Evolutionary conservation across 1,284 basidiomycete genomes (phyloP), one percentile per base, ranked within the genome.

Genomic region (Fistulina hepatica): DNA sequence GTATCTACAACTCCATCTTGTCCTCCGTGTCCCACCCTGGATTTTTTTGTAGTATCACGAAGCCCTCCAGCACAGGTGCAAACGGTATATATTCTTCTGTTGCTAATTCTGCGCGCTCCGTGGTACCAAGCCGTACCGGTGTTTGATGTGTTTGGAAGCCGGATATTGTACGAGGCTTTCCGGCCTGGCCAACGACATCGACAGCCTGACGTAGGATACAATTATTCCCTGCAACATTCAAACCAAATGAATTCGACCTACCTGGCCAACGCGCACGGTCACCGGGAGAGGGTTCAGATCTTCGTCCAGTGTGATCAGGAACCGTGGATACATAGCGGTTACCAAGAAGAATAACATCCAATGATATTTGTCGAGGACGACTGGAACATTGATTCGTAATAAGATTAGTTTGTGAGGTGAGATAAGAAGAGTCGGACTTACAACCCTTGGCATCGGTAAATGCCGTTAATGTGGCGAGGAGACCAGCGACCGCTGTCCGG

Each of bases 291-390:
- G 77, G 49, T 89, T 75, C 39, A 93, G 76, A 43, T 92, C 74
- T 60, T 97, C 93, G 61, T 97, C 82, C 21, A 98, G 78, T 2
- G 93, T 97, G 58, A 98, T 97, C 50, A 98, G 65, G 82, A 98
- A 97, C 41, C 95, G 81, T 17, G 95, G 95, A 63, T 91, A 95
- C 93, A 99, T 98, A 42, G 93, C 85, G 6, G 90, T 79, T 7
- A 81, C 80, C 32, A 98, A 73, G 71, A 92, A 93, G 69, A 88
- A 99, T 39, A 98, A 64, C 90, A 97, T 94, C 95, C 95, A 99
- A 61, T 97, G 94, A 47, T 86, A 83, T 58, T 84, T 93, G 56
- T 92, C 91, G 21, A 99, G 73, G 3, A 98, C 71, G 55, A 95
- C 89, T 90, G 48, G 34, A 16, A 36, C 17, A n/a, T n/a, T n/a